These are phyloP conservation scores for Naematelia encephala DNA, from an alignment of 768 basidiomycete species.

Conservation along the genomic window DNA sequence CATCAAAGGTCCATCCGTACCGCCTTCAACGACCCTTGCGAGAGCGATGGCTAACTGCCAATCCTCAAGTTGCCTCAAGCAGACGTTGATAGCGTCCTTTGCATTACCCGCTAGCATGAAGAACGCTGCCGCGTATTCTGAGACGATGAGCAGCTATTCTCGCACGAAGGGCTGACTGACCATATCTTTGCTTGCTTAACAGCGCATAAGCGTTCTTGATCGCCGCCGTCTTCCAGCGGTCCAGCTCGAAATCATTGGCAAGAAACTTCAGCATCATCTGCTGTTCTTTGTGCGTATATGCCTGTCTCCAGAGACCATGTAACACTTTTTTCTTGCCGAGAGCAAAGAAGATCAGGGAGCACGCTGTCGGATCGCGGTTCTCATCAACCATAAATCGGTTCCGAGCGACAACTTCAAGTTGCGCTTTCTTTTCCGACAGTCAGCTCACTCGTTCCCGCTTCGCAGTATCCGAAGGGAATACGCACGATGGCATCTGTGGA, in stretches of 20 bases:
- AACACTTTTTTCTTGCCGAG: constrained; percentile 88
- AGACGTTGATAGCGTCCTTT: constrained; percentile 88
- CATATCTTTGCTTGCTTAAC: constrained; percentile 83
- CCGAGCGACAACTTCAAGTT: constrained; percentile 82
- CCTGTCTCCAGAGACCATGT: constrained; percentile 92
- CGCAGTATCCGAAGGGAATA: neutral
- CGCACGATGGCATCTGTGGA: constrained; percentile 74
- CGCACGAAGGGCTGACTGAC: constrained; percentile 55
- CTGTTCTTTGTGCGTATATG: constrained; percentile 89
- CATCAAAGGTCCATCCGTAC: constrained; percentile 75
- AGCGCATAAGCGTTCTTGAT: constrained; percentile 94
- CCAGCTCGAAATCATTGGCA: constrained; percentile 76
- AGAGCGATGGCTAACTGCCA: constrained; percentile 86
- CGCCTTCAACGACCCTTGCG: constrained; percentile 76
- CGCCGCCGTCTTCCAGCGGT: constrained; percentile 87
- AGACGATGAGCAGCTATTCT: neutral
- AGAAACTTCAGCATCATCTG: constrained; percentile 84
- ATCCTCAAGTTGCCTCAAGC: constrained; percentile 79
- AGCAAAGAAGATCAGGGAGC: constrained; percentile 92
- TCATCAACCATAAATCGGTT: constrained; percentile 90
- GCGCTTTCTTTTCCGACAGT: constrained; percentile 42
- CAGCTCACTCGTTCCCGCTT: too few species aligned
- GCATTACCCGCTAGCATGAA: constrained; percentile 85
- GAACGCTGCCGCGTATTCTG: constrained; percentile 98
- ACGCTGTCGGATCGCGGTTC: constrained; percentile 78